phyloP scores from a whole-genome alignment of 495 filamentous ascomycete species.

The Penicillium flavigenum region DNA sequence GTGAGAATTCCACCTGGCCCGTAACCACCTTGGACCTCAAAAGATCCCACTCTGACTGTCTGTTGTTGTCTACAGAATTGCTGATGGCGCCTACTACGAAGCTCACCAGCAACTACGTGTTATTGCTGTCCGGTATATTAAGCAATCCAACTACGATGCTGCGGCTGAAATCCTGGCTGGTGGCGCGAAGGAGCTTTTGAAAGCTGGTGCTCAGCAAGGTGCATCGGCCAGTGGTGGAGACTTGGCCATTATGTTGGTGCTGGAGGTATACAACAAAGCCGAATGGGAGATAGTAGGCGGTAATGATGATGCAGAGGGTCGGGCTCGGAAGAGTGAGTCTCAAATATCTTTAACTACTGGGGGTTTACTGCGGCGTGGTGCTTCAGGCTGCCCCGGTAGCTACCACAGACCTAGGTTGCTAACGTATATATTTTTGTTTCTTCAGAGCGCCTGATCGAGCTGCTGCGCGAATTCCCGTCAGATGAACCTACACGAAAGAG shows the following conservation, averaged over 20 bases:
- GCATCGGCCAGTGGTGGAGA: conserved; percentile 81
- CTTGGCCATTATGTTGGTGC: conserved; percentile 75
- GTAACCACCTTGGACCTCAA: neutral
- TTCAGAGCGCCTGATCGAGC: conserved; percentile 54
- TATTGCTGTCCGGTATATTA: conserved; percentile 88
- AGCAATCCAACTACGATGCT: conserved; percentile 74
- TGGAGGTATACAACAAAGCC: conserved; percentile 85
- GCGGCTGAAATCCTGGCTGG: conserved; percentile 83
- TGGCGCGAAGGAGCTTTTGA: conserved; percentile 79
- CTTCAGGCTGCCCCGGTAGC: neutral
- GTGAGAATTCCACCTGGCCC: conserved; percentile 38
- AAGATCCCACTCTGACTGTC: conserved; percentile 15
- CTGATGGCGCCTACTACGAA: conserved; percentile 93
- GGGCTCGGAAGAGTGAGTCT: conserved; percentile 45
- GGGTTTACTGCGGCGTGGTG: neutral
- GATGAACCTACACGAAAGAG: conserved; percentile 89
- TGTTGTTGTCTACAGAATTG: conserved; percentile 60
- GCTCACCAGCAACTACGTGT: conserved; percentile 96
- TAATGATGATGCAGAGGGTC: conserved; percentile 43
- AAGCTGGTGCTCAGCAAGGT: conserved; percentile 75
- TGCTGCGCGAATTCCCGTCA: conserved; percentile 75
- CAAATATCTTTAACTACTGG: neutral
- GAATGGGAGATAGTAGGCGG: conserved; percentile 68
- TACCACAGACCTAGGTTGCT: neutral
- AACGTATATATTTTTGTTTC: neutral